phyloP scores from a whole-genome alignment of 148 eudicot species.

The Suaeda aralocaspica region DNA sequence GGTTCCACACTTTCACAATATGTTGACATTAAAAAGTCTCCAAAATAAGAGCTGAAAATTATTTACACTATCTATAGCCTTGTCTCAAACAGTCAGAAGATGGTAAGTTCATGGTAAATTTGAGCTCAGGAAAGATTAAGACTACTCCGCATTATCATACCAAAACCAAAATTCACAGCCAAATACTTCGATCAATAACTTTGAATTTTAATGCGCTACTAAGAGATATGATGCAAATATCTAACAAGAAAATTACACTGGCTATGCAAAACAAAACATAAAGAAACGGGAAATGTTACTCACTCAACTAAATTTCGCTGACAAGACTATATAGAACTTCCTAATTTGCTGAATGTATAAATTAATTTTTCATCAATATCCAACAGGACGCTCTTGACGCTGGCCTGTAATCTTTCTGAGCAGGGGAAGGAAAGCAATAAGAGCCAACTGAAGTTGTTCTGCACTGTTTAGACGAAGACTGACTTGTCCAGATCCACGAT shows the following conservation, averaged over 20 bases:
- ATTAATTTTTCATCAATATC: constrained; percentile 34
- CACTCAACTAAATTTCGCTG: constrained; percentile 20
- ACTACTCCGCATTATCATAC: constrained; percentile 4
- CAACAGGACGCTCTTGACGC: constrained; percentile 47
- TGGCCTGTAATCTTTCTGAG: constrained; percentile 51
- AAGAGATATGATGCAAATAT: constrained; percentile 19
- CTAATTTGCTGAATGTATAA: constrained; percentile 12
- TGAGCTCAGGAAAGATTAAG: not conserved
- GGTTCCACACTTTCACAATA: no score
- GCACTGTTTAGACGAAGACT: constrained; percentile 81
- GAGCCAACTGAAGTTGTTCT: constrained; percentile 82
- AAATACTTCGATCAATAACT: constrained; percentile 16
- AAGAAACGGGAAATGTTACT: constrained; percentile 22
- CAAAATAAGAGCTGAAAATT: no score
- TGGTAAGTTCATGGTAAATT: no score
- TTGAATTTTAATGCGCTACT: constrained; percentile 15
- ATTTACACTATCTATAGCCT: no score
- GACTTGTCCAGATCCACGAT: constrained; percentile 74
- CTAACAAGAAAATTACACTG: constrained; percentile 28
- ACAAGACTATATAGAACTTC: constrained; percentile 12
- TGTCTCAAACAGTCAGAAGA: no score
- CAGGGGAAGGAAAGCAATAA: constrained; percentile 68
- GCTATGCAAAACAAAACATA: constrained; percentile 14
- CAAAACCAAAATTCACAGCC: constrained; percentile 18
- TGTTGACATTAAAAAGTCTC: no score